phyloP scores from a whole-genome alignment of 352 stramenopile genomes.

The Lagenidium giganteum region DNA sequence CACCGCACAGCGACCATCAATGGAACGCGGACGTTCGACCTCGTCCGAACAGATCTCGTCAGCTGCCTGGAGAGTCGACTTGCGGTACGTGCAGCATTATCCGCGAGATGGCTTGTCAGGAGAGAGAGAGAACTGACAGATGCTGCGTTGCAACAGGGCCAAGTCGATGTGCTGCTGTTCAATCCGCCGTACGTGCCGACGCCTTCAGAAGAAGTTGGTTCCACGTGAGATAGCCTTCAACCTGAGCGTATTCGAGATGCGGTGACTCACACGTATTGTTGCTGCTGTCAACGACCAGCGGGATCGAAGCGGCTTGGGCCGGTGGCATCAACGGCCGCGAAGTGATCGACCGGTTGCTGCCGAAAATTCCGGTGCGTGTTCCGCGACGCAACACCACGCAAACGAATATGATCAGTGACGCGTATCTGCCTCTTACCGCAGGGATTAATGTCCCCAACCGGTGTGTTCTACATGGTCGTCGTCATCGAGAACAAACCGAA shows the following conservation, averaged over 20 bases:
- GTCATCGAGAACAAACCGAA: slow-evolving; percentile 96
- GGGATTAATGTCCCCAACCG: slow-evolving; percentile 65
- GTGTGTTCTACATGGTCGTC: slow-evolving; percentile 97
- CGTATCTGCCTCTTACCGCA: slow-evolving; percentile 5
- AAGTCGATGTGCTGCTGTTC: slow-evolving; percentile 95
- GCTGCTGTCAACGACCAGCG: slow-evolving; percentile 34
- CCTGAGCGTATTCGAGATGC: slow-evolving; percentile 11
- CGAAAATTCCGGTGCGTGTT: slow-evolving; percentile 70
- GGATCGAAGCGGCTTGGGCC: slow-evolving; percentile 96
- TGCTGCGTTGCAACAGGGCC: slow-evolving; percentile 16
- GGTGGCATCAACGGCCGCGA: slow-evolving; percentile 90
- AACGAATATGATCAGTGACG: not conserved
- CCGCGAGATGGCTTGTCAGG: not conserved
- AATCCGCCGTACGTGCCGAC: slow-evolving; percentile 99
- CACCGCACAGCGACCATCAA: slow-evolving; percentile 86
- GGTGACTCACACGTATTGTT: not conserved
- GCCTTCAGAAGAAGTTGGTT: slow-evolving; percentile 92
- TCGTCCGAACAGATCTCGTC: slow-evolving; percentile 85
- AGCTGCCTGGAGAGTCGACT: slow-evolving; percentile 50
- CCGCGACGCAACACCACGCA: no score
- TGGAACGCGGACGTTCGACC: slow-evolving; percentile 54
- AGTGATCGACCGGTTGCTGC: slow-evolving; percentile 95
- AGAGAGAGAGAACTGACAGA: not conserved
- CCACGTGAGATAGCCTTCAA: no score
- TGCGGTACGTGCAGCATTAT: slow-evolving; percentile 26